A percentile compares a stretch with the other conserved stretches of the same genome.
Conservation (phyloP, 176 grass and related monocot genomes). For the Oryza coarctata region DNA sequence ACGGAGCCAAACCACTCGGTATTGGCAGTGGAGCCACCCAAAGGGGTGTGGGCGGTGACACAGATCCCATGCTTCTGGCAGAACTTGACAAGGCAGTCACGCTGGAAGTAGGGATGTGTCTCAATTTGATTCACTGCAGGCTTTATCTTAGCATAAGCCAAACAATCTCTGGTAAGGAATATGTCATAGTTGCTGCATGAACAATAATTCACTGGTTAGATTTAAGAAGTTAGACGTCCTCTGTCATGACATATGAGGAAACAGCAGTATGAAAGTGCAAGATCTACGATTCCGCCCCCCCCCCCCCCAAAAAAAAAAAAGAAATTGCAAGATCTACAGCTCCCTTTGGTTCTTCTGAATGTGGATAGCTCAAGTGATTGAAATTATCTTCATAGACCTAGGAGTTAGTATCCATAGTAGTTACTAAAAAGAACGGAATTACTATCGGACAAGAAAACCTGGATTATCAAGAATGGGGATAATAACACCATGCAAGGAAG, state of each 20-base stretch:
- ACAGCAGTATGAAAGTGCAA: neutral
- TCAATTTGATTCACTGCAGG: slow-evolving; percentile 95
- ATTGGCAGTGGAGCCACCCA: slow-evolving; percentile 79
- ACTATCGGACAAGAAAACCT: neutral
- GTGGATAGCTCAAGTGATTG: neutral
- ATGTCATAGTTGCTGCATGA: slow-evolving; percentile 95
- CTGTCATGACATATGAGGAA: neutral
- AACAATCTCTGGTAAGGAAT: slow-evolving; percentile 81
- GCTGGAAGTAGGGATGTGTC: slow-evolving; percentile 85
- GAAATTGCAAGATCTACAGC: neutral
- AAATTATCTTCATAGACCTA: neutral
- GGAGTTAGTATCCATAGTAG: neutral
- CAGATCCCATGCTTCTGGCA: slow-evolving; percentile 93
- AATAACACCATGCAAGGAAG: neutral
- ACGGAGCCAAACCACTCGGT: slow-evolving; percentile 75
- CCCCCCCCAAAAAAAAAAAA: no score
- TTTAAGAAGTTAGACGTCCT: neutral
- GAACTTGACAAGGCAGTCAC: slow-evolving; percentile 90
- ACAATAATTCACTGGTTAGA: neutral
- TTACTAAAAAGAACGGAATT: neutral
- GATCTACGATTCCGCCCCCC: no score
- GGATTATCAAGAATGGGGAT: neutral
- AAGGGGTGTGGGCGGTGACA: slow-evolving; percentile 83
- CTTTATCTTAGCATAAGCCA: slow-evolving; percentile 93
- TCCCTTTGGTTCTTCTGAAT: neutral